These are phyloP conservation scores for Arachis monticola DNA, from an alignment of 331 rosid genomes.

Conservation along the genomic window DNA sequence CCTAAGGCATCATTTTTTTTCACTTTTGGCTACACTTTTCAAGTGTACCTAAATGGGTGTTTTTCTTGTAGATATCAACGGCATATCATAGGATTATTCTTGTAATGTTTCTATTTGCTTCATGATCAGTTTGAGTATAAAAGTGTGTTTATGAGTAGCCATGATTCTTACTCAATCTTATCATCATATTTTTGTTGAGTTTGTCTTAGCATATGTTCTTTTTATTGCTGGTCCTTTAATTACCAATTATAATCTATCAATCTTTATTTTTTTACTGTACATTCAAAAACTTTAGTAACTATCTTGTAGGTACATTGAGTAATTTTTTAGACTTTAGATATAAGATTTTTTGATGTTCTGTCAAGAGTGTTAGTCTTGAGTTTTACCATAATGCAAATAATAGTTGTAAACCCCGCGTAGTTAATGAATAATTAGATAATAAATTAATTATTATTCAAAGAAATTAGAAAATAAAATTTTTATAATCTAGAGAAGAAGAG, in stretches of 20 bases:
- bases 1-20: too few relatives aligned
- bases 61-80: background rate
- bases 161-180: background rate
- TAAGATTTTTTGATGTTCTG: too few relatives aligned
- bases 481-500: too few relatives aligned
- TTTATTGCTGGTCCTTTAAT: background rate
- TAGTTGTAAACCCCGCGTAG: too few relatives aligned
- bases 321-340: too few relatives aligned
- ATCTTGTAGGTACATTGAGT: background rate
- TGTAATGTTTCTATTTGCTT: background rate
- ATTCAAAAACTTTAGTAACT: background rate
- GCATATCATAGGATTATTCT: background rate
- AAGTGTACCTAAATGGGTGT: too few relatives aligned
- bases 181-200: background rate
- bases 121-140: background rate
- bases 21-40: too few relatives aligned
- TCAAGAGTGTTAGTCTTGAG: too few relatives aligned
- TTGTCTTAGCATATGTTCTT: background rate
- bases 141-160: background rate
- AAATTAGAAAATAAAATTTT: too few relatives aligned
- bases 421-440: too few relatives aligned
- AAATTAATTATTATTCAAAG: too few relatives aligned
- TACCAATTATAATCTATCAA: background rate
- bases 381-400: too few relatives aligned
- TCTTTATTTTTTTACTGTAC: background rate